Base-by-base conservation (phyloP, 179 eudicot genomes). In the Silene noctiflora region DNA sequence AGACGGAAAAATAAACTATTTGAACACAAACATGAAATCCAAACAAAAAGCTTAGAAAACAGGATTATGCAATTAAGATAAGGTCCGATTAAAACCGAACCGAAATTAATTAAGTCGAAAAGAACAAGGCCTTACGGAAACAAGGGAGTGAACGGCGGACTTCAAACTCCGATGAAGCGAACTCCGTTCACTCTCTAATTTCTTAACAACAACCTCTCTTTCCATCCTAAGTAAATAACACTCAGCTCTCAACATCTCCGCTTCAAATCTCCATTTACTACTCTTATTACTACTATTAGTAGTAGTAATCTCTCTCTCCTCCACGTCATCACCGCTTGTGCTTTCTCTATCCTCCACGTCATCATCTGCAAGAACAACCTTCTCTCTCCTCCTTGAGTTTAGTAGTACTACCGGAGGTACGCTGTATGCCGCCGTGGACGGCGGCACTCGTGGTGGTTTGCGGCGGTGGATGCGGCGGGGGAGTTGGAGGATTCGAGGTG, bases 231-330 rank as follows among this genome's bases (percentile, higher is more conserved):
- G 75, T 12, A 87, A 84, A 66, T 85, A 88, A 76, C 97, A 93
- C 75, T 95, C 99, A 0, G 95, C 99, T 69, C 97, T 84, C 74
- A 95, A 74, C 61, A 91, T 88, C 83, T 95, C 97, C 17, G 92
- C 91, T 75, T 95, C 89, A 78, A 95, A 94, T 87, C 85, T 76
- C 94, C 94, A 91, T 39, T 88, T 85, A 79, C 88, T 55, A 17
- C 20, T 14, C 3, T 2, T 17, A 16, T 0, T 17, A 53, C 4
- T 53, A 53, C n/a, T 9, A 48, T 39, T 73, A 20, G 44, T 75
- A 29, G 78, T 48, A 31, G 82, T 16, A 17, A 63, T 74, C 27
- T 82, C 77, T 56, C 77, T 44, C 75, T 74, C 69, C 74, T 77
- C 79, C 35, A 42, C 72, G 56, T 68, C 72, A 68, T 68, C 53